Percentiles rank a stretch among this genome's conserved stretches.
These are phyloP conservation scores for Amesomyces nigricolor DNA, from an alignment of 2,329 filamentous ascomycete species.

Conservation along the genomic window DNA sequence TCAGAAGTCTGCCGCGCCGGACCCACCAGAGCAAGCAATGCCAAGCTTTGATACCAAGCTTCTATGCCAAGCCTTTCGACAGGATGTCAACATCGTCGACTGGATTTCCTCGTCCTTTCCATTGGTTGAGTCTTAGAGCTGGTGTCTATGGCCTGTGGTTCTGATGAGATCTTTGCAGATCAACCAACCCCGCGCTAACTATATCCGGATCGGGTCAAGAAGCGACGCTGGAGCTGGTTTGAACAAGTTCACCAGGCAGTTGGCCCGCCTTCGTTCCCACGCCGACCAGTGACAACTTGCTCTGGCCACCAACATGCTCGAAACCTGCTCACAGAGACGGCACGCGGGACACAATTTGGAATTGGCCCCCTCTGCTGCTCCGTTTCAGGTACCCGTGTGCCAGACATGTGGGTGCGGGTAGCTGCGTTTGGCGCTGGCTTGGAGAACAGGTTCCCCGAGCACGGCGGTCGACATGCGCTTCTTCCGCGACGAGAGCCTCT, in stretches of 20 bases:
- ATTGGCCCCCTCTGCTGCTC: neutral
- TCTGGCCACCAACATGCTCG: slow-evolving; percentile 7
- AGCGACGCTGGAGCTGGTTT: slow-evolving; percentile 38
- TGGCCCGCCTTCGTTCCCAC: neutral
- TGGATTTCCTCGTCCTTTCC: too few species aligned
- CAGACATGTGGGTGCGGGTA: neutral
- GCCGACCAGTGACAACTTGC: slow-evolving; percentile 23
- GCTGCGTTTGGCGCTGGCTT: neutral
- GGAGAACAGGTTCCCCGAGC: too few species aligned
- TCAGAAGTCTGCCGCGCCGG: neutral
- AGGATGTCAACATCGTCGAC: too few species aligned
- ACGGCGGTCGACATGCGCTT: too few species aligned
- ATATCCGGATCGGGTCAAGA: slow-evolving; percentile 12
- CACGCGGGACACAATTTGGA: neutral
- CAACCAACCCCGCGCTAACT: slow-evolving; percentile 9
- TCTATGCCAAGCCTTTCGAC: neutral
- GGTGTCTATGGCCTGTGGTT: neutral
- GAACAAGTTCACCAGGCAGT: slow-evolving; percentile 42
- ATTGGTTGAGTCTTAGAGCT: too few species aligned
- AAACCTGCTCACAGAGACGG: neutral
- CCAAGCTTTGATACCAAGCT: slow-evolving; percentile 11
- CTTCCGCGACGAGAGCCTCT: too few species aligned
- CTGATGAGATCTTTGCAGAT: neutral
- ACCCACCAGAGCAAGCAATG: neutral
- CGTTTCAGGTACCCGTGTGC: neutral